A percentile compares a stretch with the other conserved stretches of the same genome.
Evolutionary conservation across 345 rosid species (phyloP).

Genomic region (Pugionium cornutum): DNA sequence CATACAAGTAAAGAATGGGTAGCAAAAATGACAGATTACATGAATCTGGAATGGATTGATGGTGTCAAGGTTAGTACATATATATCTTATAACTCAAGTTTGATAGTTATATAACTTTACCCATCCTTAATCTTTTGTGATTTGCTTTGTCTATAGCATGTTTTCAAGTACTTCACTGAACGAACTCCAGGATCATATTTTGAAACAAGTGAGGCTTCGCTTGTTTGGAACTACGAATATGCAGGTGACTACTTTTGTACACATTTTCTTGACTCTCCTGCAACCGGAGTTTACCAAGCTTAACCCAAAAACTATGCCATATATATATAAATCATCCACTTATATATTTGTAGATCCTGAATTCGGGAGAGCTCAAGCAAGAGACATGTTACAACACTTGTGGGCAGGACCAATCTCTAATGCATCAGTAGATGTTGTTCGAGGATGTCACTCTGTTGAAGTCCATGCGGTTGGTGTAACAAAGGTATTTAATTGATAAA

Average conservation of each 20-base stretch:
- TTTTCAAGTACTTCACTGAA: slow-evolving; percentile 90
- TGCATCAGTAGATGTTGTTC: slow-evolving; percentile 94
- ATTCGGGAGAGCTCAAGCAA: slow-evolving; percentile 93
- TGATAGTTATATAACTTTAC: slow-evolving; percentile 16
- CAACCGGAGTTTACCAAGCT: neutral
- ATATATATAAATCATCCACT: neutral
- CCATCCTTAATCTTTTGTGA: slow-evolving; percentile 24
- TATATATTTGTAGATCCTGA: slow-evolving; percentile 65
- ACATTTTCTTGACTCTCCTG: neutral
- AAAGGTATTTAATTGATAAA: slow-evolving; percentile 50
- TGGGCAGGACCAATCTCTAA: slow-evolving; percentile 97
- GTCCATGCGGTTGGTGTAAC: slow-evolving; percentile 96
- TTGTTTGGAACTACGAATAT: slow-evolving; percentile 93
- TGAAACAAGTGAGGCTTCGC: slow-evolving; percentile 73
- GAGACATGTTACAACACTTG: slow-evolving; percentile 97
- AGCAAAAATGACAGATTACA: slow-evolving; percentile 91
- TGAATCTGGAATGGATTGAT: slow-evolving; percentile 93
- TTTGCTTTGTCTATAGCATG: slow-evolving; percentile 64
- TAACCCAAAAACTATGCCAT: no score
- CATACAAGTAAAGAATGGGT: slow-evolving; percentile 77
- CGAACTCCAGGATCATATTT: slow-evolving; percentile 91
- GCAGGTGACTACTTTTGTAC: slow-evolving; percentile 58
- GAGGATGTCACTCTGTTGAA: slow-evolving; percentile 87
- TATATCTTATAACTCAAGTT: slow-evolving; percentile 2
- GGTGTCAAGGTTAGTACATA: slow-evolving; percentile 75